These are phyloP conservation scores for Russula emetica DNA, from an alignment of 768 basidiomycete species.

Conservation along the genomic window DNA sequence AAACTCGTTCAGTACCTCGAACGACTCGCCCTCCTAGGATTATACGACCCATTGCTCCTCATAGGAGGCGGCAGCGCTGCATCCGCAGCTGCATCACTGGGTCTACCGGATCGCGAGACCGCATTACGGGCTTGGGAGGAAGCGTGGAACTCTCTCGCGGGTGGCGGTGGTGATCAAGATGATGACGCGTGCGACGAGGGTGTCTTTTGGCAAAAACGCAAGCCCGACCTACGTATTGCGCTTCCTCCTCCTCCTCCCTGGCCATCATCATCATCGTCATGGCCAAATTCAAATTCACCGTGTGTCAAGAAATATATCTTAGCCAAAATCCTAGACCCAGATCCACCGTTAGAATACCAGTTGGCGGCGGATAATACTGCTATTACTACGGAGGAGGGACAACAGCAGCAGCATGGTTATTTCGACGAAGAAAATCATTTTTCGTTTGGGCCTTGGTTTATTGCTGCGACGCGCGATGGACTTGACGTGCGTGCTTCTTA, in stretches of 20 bases:
- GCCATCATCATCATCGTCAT: neutral
- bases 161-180: neutral
- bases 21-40: neutral
- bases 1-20: neutral
- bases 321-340: neutral
- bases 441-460: conserved; percentile 1
- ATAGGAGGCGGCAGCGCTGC: too few relatives aligned
- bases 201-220: neutral
- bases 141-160: neutral
- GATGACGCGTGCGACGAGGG: neutral
- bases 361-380: too few relatives aligned
- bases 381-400: too few relatives aligned
- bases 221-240: neutral
- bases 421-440: neutral
- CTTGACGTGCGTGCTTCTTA: neutral
- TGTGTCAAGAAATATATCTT: too few relatives aligned
- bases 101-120: neutral
- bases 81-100: neutral
- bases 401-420: too few relatives aligned
- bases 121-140: neutral
- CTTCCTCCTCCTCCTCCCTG: neutral
- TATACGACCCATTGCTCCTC: neutral
- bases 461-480: neutral
- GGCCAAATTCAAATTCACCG: too few relatives aligned
- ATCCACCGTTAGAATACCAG: neutral